phyloP scores from a whole-genome alignment of 2,329 filamentous ascomycete genomes.

The Daldinia sp. region DNA sequence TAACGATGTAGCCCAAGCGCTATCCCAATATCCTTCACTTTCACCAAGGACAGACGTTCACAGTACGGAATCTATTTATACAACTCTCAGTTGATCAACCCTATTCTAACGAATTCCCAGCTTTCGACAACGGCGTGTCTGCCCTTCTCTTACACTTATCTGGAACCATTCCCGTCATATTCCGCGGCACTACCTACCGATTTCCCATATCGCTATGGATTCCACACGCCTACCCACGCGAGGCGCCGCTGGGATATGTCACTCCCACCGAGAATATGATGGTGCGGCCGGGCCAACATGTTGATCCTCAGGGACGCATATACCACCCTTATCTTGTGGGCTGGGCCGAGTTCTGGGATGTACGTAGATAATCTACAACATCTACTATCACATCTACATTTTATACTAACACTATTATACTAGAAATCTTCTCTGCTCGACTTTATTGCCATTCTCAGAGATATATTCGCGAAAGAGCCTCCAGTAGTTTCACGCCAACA shows the following conservation, averaged over 20 bases:
- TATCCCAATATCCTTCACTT: slow-evolving; percentile 83
- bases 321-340: slow-evolving; percentile 96
- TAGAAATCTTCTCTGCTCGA: slow-evolving; percentile 87
- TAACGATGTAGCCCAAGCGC: slow-evolving; percentile 85
- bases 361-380: slow-evolving; percentile 60
- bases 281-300: slow-evolving; percentile 92
- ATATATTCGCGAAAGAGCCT: slow-evolving; percentile 94
- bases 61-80: slow-evolving; percentile 68
- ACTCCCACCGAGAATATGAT: slow-evolving; percentile 89
- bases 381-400: background rate
- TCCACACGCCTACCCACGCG: slow-evolving; percentile 87
- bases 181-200: slow-evolving; percentile 88
- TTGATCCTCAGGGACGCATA: slow-evolving; percentile 90
- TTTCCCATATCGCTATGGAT: slow-evolving; percentile 96
- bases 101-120: slow-evolving; percentile 60
- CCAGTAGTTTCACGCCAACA: slow-evolving; percentile 83
- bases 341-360: slow-evolving; percentile 92
- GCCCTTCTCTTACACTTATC: slow-evolving; percentile 87
- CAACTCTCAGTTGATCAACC: slow-evolving; percentile 12
- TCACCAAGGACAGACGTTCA: slow-evolving; percentile 93
- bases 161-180: slow-evolving; percentile 90
- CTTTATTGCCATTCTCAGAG: slow-evolving; percentile 83
- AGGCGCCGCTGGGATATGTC: slow-evolving; percentile 88
- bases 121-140: slow-evolving; percentile 88
- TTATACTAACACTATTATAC: slow-evolving; percentile 37